These are phyloP conservation scores for Garcia nutans DNA, from an alignment of 345 rosid species.

Conservation along the genomic window DNA sequence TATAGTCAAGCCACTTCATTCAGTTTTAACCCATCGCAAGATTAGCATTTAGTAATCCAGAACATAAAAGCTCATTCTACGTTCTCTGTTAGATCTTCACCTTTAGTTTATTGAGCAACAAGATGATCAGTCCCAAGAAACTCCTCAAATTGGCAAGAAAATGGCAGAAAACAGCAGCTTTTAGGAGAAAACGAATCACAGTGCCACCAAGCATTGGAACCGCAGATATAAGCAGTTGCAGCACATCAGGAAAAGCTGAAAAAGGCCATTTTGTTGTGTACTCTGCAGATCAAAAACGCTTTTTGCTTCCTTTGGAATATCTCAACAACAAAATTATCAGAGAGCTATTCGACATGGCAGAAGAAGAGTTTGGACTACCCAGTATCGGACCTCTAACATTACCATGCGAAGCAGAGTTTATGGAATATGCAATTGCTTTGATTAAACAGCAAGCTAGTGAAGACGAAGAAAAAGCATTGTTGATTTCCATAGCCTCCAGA, in stretches of 20 bases:
- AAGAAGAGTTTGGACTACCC: neutral
- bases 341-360: neutral
- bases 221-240: neutral
- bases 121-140: slow-evolving; percentile 4
- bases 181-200: neutral
- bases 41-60: neutral
- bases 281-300: neutral
- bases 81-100: neutral
- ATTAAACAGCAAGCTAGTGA: neutral
- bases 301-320: neutral
- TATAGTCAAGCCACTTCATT: neutral
- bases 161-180: slow-evolving; percentile 6
- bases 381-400: neutral
- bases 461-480: slow-evolving; percentile 2
- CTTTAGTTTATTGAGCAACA: no score
- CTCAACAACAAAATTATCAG: neutral
- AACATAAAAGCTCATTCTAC: neutral
- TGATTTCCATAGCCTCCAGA: neutral
- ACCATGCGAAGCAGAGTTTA: neutral
- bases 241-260: slow-evolving; percentile 1
- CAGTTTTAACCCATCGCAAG: neutral
- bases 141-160: slow-evolving; percentile 11
- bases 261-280: neutral
- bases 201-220: neutral
- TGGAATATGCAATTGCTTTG: neutral